phyloP scores from a whole-genome alignment of 495 filamentous ascomycete species.

The Aspergillus hancockii region DNA sequence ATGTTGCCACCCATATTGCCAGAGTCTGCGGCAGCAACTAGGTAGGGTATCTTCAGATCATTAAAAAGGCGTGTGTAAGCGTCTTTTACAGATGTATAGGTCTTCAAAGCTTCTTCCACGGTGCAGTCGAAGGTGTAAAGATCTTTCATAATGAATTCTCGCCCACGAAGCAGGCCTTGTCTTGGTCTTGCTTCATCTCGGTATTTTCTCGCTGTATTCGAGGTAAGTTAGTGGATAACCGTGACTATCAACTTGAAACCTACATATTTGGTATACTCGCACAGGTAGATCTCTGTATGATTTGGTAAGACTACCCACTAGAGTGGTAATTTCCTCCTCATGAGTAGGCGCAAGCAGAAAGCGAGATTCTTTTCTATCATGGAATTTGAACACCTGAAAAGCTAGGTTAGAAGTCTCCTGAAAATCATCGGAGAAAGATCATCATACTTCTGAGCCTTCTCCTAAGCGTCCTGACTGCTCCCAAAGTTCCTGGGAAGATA shows the following conservation, averaged over 20 bases:
- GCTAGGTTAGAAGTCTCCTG: background rate
- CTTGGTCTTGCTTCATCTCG: constrained; percentile 87
- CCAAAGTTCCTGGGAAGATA: constrained; percentile 87
- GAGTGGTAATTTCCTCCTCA: constrained; percentile 89
- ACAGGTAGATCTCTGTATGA: constrained; percentile 88
- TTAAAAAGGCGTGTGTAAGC: constrained; percentile 76
- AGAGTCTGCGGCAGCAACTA: constrained; percentile 86
- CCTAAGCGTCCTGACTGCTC: constrained; percentile 63
- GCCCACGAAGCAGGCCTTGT: constrained; percentile 84
- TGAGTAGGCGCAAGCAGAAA: constrained; percentile 90
- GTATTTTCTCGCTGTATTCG: constrained; percentile 79
- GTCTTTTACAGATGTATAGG: constrained; percentile 69
- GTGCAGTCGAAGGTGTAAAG: constrained; percentile 91
- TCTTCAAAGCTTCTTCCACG: constrained; percentile 63
- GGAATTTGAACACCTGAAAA: constrained; percentile 74
- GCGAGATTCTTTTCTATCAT: constrained; percentile 72
- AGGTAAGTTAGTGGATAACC: constrained; percentile 12
- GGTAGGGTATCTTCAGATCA: constrained; percentile 79
- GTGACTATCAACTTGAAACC: constrained; percentile 16
- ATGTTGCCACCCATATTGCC: constrained; percentile 93
- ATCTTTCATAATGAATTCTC: constrained; percentile 98
- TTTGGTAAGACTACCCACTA: constrained; percentile 71
- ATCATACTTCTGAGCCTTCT: constrained; percentile 59
- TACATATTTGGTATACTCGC: constrained; percentile 87
- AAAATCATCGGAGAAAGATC: background rate